phyloP scores from a whole-genome alignment of 129 eudicot genomes.

The Sambucus nigra region DNA sequence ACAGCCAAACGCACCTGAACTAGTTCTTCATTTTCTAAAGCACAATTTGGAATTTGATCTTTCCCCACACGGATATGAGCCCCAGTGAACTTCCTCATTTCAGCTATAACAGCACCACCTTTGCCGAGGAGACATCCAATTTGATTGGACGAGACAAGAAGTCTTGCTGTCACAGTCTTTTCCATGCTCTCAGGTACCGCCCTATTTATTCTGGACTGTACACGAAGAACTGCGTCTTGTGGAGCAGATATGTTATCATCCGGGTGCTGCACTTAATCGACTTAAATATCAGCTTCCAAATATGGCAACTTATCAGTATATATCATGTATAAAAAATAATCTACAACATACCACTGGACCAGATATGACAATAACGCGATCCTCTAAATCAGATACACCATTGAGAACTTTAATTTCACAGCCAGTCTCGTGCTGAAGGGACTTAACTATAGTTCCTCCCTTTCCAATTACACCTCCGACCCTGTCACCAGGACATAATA shows the following conservation, averaged over 20 bases:
- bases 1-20: no score
- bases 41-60: conserved; percentile 67
- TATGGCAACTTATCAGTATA: no score
- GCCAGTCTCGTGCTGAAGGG: conserved; percentile 86
- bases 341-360: conserved; percentile 66
- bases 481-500: conserved; percentile 81
- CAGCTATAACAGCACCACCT: conserved; percentile 82
- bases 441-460: conserved; percentile 66
- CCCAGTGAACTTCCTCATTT: conserved; percentile 87
- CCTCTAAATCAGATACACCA: conserved; percentile 48
- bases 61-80: conserved; percentile 84
- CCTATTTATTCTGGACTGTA: conserved; percentile 67
- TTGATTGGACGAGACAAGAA: conserved; percentile 82
- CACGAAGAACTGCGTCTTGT: conserved; percentile 92
- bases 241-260: conserved; percentile 75
- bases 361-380: conserved; percentile 76
- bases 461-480: conserved; percentile 96
- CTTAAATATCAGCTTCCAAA: not conserved
- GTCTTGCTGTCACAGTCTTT: conserved; percentile 40
- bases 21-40: conserved; percentile 79
- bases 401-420: conserved; percentile 88
- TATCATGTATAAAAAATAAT: not conserved
- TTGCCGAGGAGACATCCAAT: conserved; percentile 97
- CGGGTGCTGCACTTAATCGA: conserved; percentile 51
- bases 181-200: conserved; percentile 72